These are phyloP conservation scores for Allantophomopsis cytisporea DNA, from an alignment of 2,329 filamentous ascomycete genomes.

Conservation along the genomic window DNA sequence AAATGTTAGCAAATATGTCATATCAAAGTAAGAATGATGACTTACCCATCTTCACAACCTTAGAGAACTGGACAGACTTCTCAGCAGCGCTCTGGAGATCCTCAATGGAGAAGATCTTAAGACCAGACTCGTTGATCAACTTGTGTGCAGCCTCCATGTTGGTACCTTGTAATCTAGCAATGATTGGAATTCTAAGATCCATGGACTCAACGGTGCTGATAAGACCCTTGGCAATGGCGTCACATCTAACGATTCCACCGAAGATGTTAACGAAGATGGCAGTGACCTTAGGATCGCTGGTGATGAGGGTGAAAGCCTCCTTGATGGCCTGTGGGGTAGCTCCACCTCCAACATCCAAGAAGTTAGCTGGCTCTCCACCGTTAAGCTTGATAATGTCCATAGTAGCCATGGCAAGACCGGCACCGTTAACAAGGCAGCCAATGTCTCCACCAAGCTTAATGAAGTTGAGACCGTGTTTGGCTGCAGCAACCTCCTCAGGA, in stretches of 20 bases:
- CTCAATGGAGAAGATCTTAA: constrained; percentile 99
- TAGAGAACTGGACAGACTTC: constrained; percentile 97
- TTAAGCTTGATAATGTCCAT: constrained; percentile 99
- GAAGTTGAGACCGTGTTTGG: constrained; percentile 92
- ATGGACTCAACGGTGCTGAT: constrained; percentile 91
- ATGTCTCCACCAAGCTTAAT: constrained; percentile 99
- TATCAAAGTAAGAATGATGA: constrained; percentile 11
- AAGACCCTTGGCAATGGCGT: constrained; percentile 90
- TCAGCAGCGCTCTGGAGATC: constrained; percentile 94
- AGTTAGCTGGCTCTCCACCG: constrained; percentile 91
- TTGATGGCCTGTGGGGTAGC: constrained; percentile 94
- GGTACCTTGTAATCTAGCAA: constrained; percentile 93
- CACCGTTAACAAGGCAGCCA: constrained; percentile 97
- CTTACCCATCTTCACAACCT: constrained; percentile 96
- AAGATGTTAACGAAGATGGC: constrained; percentile 99
- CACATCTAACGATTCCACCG: constrained; percentile 94
- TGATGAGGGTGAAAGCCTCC: constrained; percentile 97
- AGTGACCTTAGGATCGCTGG: constrained; percentile 92
- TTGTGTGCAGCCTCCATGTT: constrained; percentile 94
- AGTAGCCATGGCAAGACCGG: constrained; percentile 97
- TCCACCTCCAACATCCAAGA: constrained; percentile 96
- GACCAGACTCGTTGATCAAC: constrained; percentile 87
- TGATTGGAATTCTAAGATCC: constrained; percentile 93
- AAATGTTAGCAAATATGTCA: constrained; percentile 11
- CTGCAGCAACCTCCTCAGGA: constrained; percentile 92